Evolutionary conservation across 371 early-diverging fungal genomes (phyloP).

Genomic region (Mucor circinelloides): DNA sequence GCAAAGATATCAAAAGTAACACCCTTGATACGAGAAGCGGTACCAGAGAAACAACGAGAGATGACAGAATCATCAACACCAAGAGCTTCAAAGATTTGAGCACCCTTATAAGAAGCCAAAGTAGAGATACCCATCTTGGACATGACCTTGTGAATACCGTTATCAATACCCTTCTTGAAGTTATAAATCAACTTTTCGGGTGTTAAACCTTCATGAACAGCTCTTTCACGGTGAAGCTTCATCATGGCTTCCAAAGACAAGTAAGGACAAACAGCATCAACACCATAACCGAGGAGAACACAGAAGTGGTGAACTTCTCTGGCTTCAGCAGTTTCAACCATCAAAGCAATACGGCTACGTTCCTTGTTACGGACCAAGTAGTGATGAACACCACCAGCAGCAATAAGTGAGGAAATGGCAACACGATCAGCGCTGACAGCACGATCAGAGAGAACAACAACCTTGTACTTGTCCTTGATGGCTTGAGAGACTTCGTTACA

Average conservation of each 20-base stretch:
- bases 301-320: constrained; percentile 97
- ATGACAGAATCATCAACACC: constrained; percentile 91
- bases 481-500: constrained; percentile 81
- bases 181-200: constrained; percentile 70
- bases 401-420: constrained; percentile 85
- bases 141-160: constrained; percentile 97
- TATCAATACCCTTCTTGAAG: constrained; percentile 85
- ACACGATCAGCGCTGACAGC: constrained; percentile 70
- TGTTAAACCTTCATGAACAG: constrained; percentile 55
- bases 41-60: constrained; percentile 90
- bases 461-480: constrained; percentile 80
- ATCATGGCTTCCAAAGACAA: constrained; percentile 85
- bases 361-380: constrained; percentile 86
- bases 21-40: constrained; percentile 94
- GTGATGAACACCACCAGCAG: constrained; percentile 96
- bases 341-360: constrained; percentile 85
- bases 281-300: constrained; percentile 96
- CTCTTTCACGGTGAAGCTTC: constrained; percentile 85
- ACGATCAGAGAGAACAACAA: constrained; percentile 86
- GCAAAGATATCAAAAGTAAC: constrained; percentile 88
- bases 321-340: constrained; percentile 94
- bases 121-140: constrained; percentile 99
- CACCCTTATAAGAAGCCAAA: constrained; percentile 96
- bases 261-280: constrained; percentile 95
- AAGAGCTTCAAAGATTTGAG: constrained; percentile 97